Evolutionary conservation across 1,284 basidiomycete genomes (phyloP).

Genomic region (Trichosporon sp.): DNA sequence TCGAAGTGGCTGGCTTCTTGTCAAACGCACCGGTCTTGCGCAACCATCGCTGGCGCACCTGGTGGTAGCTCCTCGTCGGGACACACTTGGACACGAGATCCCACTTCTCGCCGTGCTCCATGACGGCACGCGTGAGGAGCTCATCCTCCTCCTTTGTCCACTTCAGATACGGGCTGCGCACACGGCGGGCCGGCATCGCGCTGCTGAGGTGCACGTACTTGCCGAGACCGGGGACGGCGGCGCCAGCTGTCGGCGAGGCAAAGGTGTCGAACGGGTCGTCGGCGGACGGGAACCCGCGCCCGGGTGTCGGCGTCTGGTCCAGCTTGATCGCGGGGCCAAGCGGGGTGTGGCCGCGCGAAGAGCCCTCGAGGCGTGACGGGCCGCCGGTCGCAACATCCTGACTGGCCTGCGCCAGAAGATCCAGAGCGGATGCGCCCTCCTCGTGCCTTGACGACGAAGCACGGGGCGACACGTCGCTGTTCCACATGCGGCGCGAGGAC

Average conservation of each 20-base stretch:
- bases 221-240: slow-evolving; percentile 51
- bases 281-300: slow-evolving; percentile 16
- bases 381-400: slow-evolving; percentile 35
- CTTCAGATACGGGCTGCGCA: slow-evolving; percentile 53
- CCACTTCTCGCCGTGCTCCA: slow-evolving; percentile 56
- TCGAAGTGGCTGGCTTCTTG: slow-evolving; percentile 42
- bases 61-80: slow-evolving; percentile 54
- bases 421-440: slow-evolving; percentile 43
- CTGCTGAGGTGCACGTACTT: slow-evolving; percentile 53
- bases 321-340: slow-evolving; percentile 50
- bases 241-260: slow-evolving; percentile 43
- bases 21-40: slow-evolving; percentile 55
- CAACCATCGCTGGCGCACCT: slow-evolving; percentile 54
- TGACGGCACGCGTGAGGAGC: slow-evolving; percentile 52
- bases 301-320: slow-evolving; percentile 9
- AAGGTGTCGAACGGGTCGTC: slow-evolving; percentile 36
- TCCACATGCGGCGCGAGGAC: slow-evolving; percentile 28
- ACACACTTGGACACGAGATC: slow-evolving; percentile 55
- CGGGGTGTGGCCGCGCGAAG: slow-evolving; percentile 27
- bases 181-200: slow-evolving; percentile 47
- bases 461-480: slow-evolving; percentile 24
- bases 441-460: slow-evolving; percentile 20
- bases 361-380: slow-evolving; percentile 2
- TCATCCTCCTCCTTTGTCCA: slow-evolving; percentile 57
- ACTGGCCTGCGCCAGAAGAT: slow-evolving; percentile 50